phyloP scores from a whole-genome alignment of 305 asterid species.

The Fraxinus platypoda region DNA sequence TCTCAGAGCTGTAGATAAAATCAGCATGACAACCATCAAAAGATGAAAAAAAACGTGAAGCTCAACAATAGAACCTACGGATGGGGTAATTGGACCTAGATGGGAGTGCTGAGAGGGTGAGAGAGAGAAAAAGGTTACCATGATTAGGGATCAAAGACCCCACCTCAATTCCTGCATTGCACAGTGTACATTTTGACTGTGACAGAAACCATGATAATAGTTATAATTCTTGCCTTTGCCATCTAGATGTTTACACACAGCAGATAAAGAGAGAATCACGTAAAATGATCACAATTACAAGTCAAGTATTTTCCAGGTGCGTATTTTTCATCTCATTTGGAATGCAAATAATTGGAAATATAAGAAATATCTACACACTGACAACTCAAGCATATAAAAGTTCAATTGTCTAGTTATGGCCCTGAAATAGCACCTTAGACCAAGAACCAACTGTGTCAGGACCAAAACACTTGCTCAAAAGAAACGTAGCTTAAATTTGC shows the following conservation, averaged over 20 bases:
- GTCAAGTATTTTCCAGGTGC: conserved; percentile 6
- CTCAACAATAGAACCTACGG: conserved; percentile 19
- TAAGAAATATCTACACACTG: conserved; percentile 1
- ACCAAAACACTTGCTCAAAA: background rate
- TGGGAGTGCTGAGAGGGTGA: background rate
- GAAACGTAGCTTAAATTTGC: background rate
- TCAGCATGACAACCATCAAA: conserved; percentile 21
- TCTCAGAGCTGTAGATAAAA: conserved; percentile 63
- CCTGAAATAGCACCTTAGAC: conserved; percentile 5
- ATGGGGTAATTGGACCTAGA: conserved; percentile 13
- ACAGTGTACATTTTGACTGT: conserved; percentile 84
- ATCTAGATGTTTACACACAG: background rate
- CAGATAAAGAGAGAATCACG: conserved; percentile 20
- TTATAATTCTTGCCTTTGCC: conserved; percentile 23
- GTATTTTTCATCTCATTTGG: background rate
- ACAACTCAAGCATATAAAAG: conserved; percentile 12
- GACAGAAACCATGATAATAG: conserved; percentile 20
- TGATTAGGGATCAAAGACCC: conserved; percentile 81
- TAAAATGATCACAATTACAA: conserved; percentile 10
- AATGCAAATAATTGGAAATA: conserved; percentile 16
- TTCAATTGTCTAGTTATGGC: background rate
- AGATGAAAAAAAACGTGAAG: conserved; percentile 21
- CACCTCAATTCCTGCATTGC: conserved; percentile 70
- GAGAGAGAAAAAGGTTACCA: conserved; percentile 38
- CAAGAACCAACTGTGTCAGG: background rate